These are phyloP conservation scores for Chrysochromulina tobinii DNA, from an alignment of 78 protist genomes.

Conservation along the genomic window DNA sequence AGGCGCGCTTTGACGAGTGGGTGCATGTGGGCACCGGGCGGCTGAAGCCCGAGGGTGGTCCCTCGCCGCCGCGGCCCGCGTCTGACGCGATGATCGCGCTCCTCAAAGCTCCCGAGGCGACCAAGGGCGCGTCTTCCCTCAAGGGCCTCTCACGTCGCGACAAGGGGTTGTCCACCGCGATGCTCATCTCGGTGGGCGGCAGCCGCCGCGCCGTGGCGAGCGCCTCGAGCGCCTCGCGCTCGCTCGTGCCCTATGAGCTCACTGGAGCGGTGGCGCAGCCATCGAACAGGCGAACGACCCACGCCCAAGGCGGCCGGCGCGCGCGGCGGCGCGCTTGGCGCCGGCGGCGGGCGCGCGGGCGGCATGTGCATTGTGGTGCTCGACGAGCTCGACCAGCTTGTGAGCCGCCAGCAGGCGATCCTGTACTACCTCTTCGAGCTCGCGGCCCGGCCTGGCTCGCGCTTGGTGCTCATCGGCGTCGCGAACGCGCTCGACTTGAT, in stretches of 20 bases:
- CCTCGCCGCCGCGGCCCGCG: no score
- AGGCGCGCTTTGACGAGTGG: not conserved
- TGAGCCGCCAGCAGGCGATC: not conserved
- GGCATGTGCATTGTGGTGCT: not conserved
- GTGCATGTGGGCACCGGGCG: not conserved
- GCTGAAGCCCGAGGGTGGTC: no score
- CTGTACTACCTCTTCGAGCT: not conserved
- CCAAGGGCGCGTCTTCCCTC: no score
- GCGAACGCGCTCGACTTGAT: constrained; percentile 6
- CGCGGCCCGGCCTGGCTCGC: not conserved
- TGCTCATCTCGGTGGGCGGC: no score
- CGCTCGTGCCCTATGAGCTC: not conserved
- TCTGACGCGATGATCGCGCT: no score
- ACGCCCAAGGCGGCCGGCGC: not conserved
- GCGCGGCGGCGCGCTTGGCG: not conserved
- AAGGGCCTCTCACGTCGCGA: no score
- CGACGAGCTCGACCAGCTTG: not conserved
- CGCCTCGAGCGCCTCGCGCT: not conserved
- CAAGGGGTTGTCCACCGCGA: no score
- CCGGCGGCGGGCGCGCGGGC: not conserved
- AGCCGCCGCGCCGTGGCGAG: not conserved
- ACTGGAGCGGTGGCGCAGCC: not conserved
- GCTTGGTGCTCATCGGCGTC: constrained; percentile 3
- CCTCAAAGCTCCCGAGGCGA: no score
- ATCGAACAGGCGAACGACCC: not conserved